phyloP scores from a whole-genome alignment of 345 rosid species.

The Acer yangbiense region DNA sequence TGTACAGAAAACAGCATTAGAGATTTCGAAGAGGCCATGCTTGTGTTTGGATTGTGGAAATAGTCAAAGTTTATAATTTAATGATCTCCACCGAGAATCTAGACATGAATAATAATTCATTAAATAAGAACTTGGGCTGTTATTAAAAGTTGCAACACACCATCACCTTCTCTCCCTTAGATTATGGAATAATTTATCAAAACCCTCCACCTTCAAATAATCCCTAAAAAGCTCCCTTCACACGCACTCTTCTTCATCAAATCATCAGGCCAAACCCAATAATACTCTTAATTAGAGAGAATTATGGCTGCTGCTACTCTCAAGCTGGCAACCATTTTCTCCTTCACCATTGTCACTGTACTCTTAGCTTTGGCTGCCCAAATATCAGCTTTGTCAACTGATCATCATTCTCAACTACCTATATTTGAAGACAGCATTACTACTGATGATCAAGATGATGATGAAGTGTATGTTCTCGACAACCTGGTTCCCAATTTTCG shows the following conservation, averaged over 20 bases:
- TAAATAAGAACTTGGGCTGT: background rate
- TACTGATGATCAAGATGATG: slow-evolving; percentile 25
- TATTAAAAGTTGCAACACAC: background rate
- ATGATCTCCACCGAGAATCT: slow-evolving; percentile 20
- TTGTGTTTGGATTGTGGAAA: background rate
- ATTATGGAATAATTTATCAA: slow-evolving; percentile 27
- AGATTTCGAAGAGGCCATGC: background rate
- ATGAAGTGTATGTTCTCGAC: slow-evolving; percentile 40
- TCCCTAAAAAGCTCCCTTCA: slow-evolving; percentile 6
- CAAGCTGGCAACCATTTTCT: slow-evolving; percentile 31
- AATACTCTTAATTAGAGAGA: too few relatives aligned
- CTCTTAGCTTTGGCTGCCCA: slow-evolving; percentile 14
- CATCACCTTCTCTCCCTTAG: slow-evolving; percentile 16
- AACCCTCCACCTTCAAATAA: slow-evolving; percentile 28
- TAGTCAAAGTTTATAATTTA: background rate
- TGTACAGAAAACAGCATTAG: too few relatives aligned
- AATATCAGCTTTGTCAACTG: background rate
- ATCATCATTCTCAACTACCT: too few relatives aligned
- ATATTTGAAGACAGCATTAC: background rate
- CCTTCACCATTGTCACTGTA: slow-evolving; percentile 10
- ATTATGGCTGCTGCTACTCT: slow-evolving; percentile 20
- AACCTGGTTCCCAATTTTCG: slow-evolving; percentile 15
- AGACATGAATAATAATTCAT: background rate
- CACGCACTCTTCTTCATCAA: too few relatives aligned
- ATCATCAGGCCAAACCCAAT: too few relatives aligned